phyloP scores from a whole-genome alignment of 1,284 basidiomycete genomes.

The Exsudoporus floridanus region DNA sequence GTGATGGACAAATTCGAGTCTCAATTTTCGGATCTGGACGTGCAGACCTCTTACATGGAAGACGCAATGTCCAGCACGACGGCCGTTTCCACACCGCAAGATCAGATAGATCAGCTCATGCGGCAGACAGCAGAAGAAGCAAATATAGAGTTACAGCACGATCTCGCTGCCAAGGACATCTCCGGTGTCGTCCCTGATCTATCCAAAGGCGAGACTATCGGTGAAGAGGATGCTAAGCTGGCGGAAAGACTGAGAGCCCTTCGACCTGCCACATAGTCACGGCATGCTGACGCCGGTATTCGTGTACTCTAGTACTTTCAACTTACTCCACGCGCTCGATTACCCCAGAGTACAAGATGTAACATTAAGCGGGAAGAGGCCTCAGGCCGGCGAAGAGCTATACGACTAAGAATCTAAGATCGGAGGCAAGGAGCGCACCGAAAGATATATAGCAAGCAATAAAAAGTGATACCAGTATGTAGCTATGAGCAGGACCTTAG shows the following conservation, averaged over 20 bases:
- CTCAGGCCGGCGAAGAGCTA: conserved; percentile 1
- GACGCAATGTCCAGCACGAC: conserved; percentile 94
- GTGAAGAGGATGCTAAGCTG: conserved; percentile 78
- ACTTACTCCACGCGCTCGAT: background rate
- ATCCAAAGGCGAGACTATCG: conserved; percentile 52
- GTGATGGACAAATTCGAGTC: conserved; percentile 99
- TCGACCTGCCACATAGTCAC: conserved; percentile 62
- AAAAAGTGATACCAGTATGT: conserved; percentile 19
- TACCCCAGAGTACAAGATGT: background rate
- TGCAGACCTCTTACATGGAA: conserved; percentile 98
- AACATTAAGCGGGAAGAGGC: conserved; percentile 16
- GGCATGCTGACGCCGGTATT: background rate
- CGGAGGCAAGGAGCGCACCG: conserved; percentile 15
- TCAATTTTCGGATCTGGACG: conserved; percentile 96
- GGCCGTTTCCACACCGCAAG: conserved; percentile 92
- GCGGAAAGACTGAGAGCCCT: conserved; percentile 81
- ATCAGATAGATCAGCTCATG: conserved; percentile 93
- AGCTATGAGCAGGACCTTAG: conserved; percentile 17
- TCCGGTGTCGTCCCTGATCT: conserved; percentile 53
- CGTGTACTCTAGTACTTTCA: conserved; percentile 14
- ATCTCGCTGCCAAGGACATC: conserved; percentile 71
- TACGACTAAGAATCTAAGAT: background rate
- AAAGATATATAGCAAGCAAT: conserved; percentile 19
- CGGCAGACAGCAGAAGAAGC: conserved; percentile 97
- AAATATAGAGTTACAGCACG: conserved; percentile 93